These are phyloP conservation scores for Termitomyces sp. DNA, from an alignment of 768 basidiomycete genomes.

Conservation along the genomic window DNA sequence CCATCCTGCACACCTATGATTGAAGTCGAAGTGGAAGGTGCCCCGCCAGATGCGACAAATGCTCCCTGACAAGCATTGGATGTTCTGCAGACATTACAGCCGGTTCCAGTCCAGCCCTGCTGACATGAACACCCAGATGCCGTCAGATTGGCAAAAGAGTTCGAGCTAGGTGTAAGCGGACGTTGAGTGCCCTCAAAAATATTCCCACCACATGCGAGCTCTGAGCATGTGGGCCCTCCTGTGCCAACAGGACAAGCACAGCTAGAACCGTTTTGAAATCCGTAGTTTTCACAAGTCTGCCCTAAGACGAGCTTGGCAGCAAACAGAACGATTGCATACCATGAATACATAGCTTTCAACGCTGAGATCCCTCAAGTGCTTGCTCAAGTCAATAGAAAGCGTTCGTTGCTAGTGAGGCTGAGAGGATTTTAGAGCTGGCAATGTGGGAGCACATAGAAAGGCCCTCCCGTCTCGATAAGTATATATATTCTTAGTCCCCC, in stretches of 20 bases:
- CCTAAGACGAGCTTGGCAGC: slow-evolving; percentile 21
- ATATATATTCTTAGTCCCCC: too few species aligned
- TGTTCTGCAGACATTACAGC: slow-evolving; percentile 77
- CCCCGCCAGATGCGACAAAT: slow-evolving; percentile 40
- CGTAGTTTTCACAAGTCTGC: slow-evolving; percentile 71
- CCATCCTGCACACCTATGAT: slow-evolving; percentile 26
- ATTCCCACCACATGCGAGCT: slow-evolving; percentile 75
- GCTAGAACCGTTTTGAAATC: slow-evolving; percentile 46
- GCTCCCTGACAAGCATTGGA: slow-evolving; percentile 67
- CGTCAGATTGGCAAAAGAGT: slow-evolving; percentile 61
- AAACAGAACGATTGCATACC: slow-evolving; percentile 18
- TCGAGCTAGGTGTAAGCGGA: slow-evolving; percentile 41
- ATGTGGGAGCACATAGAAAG: neutral
- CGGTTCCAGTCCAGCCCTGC: slow-evolving; percentile 72
- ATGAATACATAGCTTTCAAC: slow-evolving; percentile 7
- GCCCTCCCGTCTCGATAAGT: too few species aligned
- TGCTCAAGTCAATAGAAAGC: neutral
- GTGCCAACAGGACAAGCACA: slow-evolving; percentile 85
- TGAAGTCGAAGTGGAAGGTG: slow-evolving; percentile 28
- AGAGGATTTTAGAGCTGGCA: neutral
- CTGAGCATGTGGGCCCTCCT: slow-evolving; percentile 66
- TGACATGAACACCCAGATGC: slow-evolving; percentile 66
- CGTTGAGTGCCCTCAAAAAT: slow-evolving; percentile 70
- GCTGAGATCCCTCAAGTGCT: neutral
- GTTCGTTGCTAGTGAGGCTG: neutral